phyloP scores from a whole-genome alignment of 2,329 filamentous ascomycete genomes.

The Monosporascus sp. region DNA sequence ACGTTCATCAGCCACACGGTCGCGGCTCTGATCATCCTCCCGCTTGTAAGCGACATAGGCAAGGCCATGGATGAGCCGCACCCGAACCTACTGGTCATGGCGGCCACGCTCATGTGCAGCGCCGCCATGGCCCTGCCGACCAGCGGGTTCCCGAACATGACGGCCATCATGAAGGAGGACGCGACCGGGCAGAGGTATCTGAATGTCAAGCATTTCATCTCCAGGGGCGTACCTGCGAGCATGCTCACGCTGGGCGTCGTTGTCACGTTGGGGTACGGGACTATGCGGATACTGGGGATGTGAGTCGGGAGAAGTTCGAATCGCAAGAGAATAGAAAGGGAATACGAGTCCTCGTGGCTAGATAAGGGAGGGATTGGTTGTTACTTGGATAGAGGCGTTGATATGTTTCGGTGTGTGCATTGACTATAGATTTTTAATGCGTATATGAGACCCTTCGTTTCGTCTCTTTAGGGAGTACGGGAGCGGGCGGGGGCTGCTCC shows the following conservation, averaged over 20 bases:
- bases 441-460: no score
- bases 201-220: conserved; percentile 89
- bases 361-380: no score
- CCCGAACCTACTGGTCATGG: conserved; percentile 94
- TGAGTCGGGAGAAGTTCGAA: conserved; percentile 5
- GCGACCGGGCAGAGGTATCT: conserved; percentile 88
- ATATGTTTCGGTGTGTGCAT: not conserved
- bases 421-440: not conserved
- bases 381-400: not conserved
- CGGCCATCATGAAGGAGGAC: conserved; percentile 99
- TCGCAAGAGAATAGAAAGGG: no score
- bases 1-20: conserved; percentile 98
- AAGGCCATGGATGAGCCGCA: conserved; percentile 81
- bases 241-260: conserved; percentile 76
- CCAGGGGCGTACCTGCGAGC: conserved; percentile 83
- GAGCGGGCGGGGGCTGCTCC: no score
- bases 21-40: conserved; percentile 88
- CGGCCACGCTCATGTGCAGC: conserved; percentile 89
- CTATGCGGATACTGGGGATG: conserved; percentile 63
- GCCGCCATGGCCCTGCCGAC: conserved; percentile 97
- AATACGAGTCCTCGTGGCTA: no score
- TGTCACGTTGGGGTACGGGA: conserved; percentile 81
- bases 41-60: conserved; percentile 83
- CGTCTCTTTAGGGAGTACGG: no score
- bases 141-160: conserved; percentile 98